Evolutionary conservation across 495 filamentous ascomycete species (phyloP).

Genomic region (Rhypophila decipiens): DNA sequence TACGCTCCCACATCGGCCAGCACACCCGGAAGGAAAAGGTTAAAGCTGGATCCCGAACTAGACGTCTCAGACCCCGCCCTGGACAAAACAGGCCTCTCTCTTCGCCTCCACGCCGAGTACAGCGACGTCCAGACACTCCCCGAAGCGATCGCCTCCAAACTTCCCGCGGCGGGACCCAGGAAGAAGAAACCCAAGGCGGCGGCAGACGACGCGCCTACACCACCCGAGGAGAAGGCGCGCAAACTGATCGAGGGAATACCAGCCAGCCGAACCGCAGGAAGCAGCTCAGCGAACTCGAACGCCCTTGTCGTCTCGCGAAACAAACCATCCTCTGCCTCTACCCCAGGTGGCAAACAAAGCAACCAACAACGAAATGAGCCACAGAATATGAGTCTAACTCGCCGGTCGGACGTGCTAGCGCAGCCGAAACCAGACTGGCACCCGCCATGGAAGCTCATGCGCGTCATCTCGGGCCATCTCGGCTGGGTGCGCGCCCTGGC

Average conservation of each 20-base stretch:
- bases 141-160: conserved; percentile 77
- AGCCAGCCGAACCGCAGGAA: conserved; percentile 29
- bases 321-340: conserved; percentile 1
- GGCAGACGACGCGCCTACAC: conserved; percentile 34
- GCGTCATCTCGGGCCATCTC: conserved; percentile 92
- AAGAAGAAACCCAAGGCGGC: conserved; percentile 28
- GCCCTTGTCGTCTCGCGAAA: conserved; percentile 51
- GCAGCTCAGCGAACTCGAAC: conserved; percentile 43
- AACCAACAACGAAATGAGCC: conserved; percentile 20
- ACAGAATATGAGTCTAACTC: conserved; percentile 48
- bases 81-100: conserved; percentile 35
- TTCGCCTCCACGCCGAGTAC: conserved; percentile 63
- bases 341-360: conserved; percentile 1
- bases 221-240: conserved; percentile 51
- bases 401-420: conserved; percentile 59
- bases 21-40: conserved; percentile 30
- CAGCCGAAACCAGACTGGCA: conserved; percentile 90
- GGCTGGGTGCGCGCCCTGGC: conserved; percentile 92
- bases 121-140: conserved; percentile 74
- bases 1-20: conserved; percentile 26
- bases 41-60: conserved; percentile 32
- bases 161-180: conserved; percentile 50
- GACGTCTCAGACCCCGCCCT: conserved; percentile 31
- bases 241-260: conserved; percentile 67
- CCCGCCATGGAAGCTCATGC: conserved; percentile 95